phyloP scores from a whole-genome alignment of 768 basidiomycete species.

The Rhodotorula diobovata region DNA sequence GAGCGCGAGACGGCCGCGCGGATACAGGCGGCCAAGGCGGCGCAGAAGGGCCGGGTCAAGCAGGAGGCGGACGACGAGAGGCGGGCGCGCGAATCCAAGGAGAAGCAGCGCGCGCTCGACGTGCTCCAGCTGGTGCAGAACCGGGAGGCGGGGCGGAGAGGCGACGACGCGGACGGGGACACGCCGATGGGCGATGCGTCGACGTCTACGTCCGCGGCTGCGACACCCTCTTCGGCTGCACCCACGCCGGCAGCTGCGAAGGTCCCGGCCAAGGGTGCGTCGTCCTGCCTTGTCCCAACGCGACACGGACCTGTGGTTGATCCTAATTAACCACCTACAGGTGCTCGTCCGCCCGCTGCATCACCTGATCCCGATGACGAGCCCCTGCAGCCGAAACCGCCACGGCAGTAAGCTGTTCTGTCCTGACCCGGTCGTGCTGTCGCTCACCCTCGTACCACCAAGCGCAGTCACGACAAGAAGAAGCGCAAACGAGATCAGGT shows the following conservation, averaged over 20 bases:
- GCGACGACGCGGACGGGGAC: conserved; percentile 1
- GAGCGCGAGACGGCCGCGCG: background rate
- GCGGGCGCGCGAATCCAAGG: background rate
- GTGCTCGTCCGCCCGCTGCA: background rate
- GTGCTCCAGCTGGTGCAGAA: background rate
- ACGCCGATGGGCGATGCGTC: background rate
- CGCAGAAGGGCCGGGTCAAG: background rate
- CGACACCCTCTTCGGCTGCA: background rate
- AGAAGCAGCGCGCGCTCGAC: conserved; percentile 5
- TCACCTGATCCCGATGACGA: conserved; percentile 35
- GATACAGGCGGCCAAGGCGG: background rate
- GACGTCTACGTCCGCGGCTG: background rate
- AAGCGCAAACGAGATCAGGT: conserved; percentile 36
- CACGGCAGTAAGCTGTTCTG: background rate
- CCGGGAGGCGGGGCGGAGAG: background rate
- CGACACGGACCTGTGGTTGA: background rate
- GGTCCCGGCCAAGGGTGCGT: background rate
- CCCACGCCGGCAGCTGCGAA: background rate
- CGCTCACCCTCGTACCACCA: background rate
- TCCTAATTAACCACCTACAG: too few species aligned
- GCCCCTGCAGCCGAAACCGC: conserved; percentile 22
- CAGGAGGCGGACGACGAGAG: background rate
- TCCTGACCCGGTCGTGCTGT: rapidly evolving
- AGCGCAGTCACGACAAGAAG: conserved; percentile 25
- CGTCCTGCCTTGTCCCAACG: rapidly evolving